phyloP scores from a whole-genome alignment of 2,329 filamentous ascomycete species.

The Harringtonia lauricola region DNA sequence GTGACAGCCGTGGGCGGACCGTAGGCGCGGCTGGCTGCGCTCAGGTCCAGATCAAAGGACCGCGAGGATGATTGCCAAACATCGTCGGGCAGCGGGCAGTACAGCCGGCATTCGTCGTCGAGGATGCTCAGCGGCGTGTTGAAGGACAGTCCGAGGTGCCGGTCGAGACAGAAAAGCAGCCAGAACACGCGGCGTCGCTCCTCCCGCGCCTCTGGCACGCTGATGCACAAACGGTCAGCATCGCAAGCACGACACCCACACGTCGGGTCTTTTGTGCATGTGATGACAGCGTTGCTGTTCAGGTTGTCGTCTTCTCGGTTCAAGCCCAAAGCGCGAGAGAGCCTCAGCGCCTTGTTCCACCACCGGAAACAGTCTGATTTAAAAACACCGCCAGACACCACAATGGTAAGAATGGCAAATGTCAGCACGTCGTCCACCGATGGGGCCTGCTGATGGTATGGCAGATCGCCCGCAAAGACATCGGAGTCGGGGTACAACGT shows the following conservation, averaged over 20 bases:
- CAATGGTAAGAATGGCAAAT: constrained; percentile 31
- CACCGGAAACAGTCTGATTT: constrained; percentile 36
- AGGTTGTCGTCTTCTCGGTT: constrained; percentile 24
- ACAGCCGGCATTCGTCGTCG: constrained; percentile 33
- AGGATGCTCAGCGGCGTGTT: constrained; percentile 31
- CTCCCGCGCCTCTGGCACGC: constrained; percentile 29
- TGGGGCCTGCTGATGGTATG: constrained; percentile 10
- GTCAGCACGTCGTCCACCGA: constrained; percentile 32
- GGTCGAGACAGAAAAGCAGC: constrained; percentile 34
- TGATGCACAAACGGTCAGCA: not conserved
- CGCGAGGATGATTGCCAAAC: constrained; percentile 25
- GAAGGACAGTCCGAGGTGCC: constrained; percentile 35
- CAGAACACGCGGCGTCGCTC: constrained; percentile 35
- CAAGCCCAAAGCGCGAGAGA: constrained; percentile 26
- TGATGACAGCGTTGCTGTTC: not conserved
- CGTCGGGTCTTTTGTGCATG: not conserved
- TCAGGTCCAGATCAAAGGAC: not conserved
- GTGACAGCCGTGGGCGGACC: constrained; percentile 28
- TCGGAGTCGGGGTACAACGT: too few relatives aligned
- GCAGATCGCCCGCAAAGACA: too few relatives aligned
- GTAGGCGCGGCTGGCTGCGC: constrained; percentile 14
- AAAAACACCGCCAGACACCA: constrained; percentile 35
- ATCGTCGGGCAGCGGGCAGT: constrained; percentile 26
- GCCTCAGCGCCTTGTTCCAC: constrained; percentile 30
- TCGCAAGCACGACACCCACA: not conserved